phyloP scores from a whole-genome alignment of 106 monocot species.

The Gastrodia elata region DNA sequence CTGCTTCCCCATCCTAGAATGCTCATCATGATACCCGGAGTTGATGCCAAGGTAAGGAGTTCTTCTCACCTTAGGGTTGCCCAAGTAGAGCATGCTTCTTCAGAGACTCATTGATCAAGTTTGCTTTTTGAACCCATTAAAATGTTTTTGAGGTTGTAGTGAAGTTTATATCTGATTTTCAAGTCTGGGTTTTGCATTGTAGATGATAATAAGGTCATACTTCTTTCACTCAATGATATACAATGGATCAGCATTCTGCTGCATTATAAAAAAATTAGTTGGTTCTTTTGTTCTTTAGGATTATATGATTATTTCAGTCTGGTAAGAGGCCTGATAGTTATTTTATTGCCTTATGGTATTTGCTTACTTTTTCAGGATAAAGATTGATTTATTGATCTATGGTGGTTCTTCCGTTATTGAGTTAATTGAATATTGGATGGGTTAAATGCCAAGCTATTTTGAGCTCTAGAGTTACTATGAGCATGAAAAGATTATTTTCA shows the following conservation, averaged over 20 bases:
- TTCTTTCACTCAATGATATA: neutral
- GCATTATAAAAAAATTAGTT: neutral
- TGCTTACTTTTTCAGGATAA: neutral
- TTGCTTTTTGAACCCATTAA: slow-evolving; percentile 16
- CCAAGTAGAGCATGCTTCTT: too few relatives aligned
- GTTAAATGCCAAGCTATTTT: too few relatives aligned
- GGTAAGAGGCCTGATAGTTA: neutral
- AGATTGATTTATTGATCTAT: neutral
- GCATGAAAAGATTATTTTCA: too few relatives aligned
- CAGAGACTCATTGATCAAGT: slow-evolving; percentile 13
- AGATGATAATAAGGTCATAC: neutral
- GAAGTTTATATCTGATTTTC: neutral
- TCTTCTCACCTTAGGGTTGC: too few relatives aligned
- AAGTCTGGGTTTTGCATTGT: neutral
- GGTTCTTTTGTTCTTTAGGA: neutral
- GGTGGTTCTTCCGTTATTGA: neutral
- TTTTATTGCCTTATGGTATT: neutral
- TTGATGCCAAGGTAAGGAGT: slow-evolving; percentile 10
- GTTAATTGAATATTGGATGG: too few relatives aligned
- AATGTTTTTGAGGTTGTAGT: slow-evolving; percentile 15
- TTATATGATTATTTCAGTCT: neutral
- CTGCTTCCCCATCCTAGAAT: slow-evolving; percentile 10
- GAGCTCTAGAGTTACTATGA: too few relatives aligned
- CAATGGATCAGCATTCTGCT: neutral
- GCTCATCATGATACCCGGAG: slow-evolving; percentile 19